These are phyloP conservation scores for Cyphellophora attinorum DNA, from an alignment of 2,329 filamentous ascomycete species.

Conservation along the genomic window DNA sequence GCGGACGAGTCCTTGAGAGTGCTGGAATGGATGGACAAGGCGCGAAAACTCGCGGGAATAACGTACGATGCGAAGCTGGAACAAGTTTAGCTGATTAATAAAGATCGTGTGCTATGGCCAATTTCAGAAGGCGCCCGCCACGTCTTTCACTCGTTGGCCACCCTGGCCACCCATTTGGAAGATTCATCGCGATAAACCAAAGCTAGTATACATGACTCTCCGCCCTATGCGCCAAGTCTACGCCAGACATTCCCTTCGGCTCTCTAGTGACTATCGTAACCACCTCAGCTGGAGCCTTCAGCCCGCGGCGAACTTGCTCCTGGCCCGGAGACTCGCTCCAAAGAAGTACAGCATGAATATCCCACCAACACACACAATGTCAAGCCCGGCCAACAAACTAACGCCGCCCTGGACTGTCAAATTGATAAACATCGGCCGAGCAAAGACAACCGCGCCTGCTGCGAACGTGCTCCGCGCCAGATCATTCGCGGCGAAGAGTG, in stretches of 20 bases:
- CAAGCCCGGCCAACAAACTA: conserved; percentile 26
- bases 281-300: background rate
- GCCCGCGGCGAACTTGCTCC: conserved; percentile 46
- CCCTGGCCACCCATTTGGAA: too few relatives aligned
- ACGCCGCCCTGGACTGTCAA: conserved; percentile 22
- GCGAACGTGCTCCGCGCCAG: conserved; percentile 21
- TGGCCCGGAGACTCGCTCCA: conserved; percentile 43
- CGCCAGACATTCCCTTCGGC: background rate
- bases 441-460: conserved; percentile 25
- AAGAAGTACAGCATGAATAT: conserved; percentile 51
- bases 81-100: conserved; percentile 3
- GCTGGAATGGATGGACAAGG: conserved; percentile 18
- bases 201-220: too few relatives aligned
- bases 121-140: too few relatives aligned
- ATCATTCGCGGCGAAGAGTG: conserved; percentile 17
- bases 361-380: conserved; percentile 35
- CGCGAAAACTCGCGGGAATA: conserved; percentile 14
- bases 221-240: too few relatives aligned
- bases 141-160: too few relatives aligned
- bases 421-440: conserved; percentile 23
- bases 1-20: conserved; percentile 15
- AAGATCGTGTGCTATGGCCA: too few relatives aligned
- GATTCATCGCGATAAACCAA: too few relatives aligned
- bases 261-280: background rate
- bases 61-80: conserved; percentile 12